Conservation (phyloP, 2,329 filamentous ascomycete genomes). For the Amphichorda felina region DNA sequence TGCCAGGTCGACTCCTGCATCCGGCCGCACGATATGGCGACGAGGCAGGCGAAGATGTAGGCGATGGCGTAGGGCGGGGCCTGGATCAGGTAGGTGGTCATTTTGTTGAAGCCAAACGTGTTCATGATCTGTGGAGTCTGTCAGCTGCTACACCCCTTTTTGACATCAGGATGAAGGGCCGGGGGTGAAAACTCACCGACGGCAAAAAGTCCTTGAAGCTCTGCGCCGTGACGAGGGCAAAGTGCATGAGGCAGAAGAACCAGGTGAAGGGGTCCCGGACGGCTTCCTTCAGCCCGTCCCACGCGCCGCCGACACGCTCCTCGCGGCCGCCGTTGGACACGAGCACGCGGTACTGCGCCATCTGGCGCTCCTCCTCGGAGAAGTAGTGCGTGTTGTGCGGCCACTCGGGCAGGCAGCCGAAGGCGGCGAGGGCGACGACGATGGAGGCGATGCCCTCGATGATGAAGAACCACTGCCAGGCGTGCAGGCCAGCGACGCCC, state of each 20-base stretch:
- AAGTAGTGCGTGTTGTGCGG: not conserved
- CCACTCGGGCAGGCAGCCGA: not conserved
- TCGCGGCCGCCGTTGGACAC: constrained; percentile 22
- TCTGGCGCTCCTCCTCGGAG: constrained; percentile 6
- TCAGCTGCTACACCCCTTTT: not conserved
- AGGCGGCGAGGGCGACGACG: not conserved
- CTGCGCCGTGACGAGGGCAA: constrained; percentile 28
- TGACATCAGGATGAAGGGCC: too few relatives aligned
- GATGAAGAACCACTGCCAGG: constrained; percentile 34
- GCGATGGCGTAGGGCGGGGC: constrained; percentile 28
- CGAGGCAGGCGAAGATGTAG: constrained; percentile 19
- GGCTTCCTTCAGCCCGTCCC: constrained; percentile 20
- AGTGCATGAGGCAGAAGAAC: constrained; percentile 26
- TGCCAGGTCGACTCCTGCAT: constrained; percentile 24
- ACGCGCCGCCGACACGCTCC: constrained; percentile 19
- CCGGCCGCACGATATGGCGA: constrained; percentile 22
- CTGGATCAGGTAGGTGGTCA: constrained; percentile 23
- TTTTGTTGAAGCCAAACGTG: constrained; percentile 12
- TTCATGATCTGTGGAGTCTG: constrained; percentile 11
- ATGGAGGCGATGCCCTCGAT: constrained; percentile 23
- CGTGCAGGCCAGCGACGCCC: constrained; percentile 20
- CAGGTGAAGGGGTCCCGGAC: constrained; percentile 23
- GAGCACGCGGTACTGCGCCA: constrained; percentile 10
- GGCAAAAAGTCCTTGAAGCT: constrained; percentile 29
- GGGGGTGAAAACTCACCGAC: constrained; percentile 16